Evolutionary conservation across 1,284 basidiomycete species (phyloP), one percentile per base, ranked within the genome.

Genomic region (Austroboletus novae-zelandiae): DNA sequence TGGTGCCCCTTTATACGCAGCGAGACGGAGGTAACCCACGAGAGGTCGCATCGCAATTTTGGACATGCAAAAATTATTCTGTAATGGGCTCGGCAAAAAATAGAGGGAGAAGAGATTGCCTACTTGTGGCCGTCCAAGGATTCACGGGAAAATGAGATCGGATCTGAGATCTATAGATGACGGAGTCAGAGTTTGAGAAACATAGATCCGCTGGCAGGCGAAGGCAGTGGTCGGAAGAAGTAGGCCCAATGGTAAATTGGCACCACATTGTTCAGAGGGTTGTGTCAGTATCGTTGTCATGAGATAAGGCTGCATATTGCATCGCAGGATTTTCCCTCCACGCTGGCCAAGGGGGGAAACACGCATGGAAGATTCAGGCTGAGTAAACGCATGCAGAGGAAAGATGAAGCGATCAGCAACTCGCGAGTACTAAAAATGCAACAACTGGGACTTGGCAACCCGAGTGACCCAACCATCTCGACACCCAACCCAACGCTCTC

Each of bases 1-100:
- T 55, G 56, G 52, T 52, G 62, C 61, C 65, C 69, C 70, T 79
- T 79, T 75, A 78, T 79, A 64, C 57, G 57, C 41, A 34, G 48
- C 50, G 50, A 56, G 45, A 44, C 41, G 45, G 45, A 46, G 35
- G 47, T 54, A 53, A 64, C 54, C 62, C 60, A 60, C 55, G 59
- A 46, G 52, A 47, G 43, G 37, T 50, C 52, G 52, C 50, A 61
- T 57, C 52, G 54, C 29, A 58, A 54, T 54, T 56, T 54, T 56
- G 51, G 53, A 64, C 49, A 50, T 54, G 54, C 57, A 58, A 53
- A 66, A 60, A 66, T 43, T 60, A 67, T 59, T 65, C 55, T 56
- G 58, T 52, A 64, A 30, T 50, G 20, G 51, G 42, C 48, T 54
- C 56, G 65, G 65, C 52, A 56, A 63, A 37, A 63, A 70, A 68